Evolutionary conservation across 106 monocot species (phyloP).

Genomic region (Dioscorea zingiberensis): DNA sequence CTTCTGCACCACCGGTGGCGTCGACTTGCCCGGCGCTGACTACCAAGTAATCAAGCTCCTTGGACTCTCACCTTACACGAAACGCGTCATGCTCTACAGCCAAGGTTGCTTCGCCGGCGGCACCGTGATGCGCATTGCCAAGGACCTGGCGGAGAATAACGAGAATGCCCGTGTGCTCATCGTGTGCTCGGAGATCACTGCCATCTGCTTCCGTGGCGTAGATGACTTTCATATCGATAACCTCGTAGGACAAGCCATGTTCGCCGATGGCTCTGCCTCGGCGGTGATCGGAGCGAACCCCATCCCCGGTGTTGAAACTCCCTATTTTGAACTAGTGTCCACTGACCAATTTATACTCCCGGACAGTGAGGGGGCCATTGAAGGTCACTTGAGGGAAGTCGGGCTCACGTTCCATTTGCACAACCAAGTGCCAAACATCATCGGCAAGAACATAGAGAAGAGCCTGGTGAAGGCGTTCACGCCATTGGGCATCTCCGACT

Average conservation of each 20-base stretch:
- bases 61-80: slow-evolving; percentile 4
- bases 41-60: slow-evolving; percentile 8
- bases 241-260: background rate
- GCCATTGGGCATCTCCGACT: background rate
- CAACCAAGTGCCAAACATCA: background rate
- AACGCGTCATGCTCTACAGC: slow-evolving; percentile 16
- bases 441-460: background rate
- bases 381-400: background rate
- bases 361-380: background rate
- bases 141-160: slow-evolving; percentile 5
- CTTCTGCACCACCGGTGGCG: slow-evolving; percentile 1
- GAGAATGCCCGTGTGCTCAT: background rate
- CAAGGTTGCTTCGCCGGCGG: background rate
- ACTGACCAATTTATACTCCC: background rate
- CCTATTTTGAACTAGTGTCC: background rate
- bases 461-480: background rate
- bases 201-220: background rate
- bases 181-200: background rate
- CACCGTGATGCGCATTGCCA: slow-evolving; percentile 6
- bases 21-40: background rate
- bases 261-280: background rate
- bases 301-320: background rate
- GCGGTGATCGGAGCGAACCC: background rate
- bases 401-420: background rate
- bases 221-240: background rate